Conservation (phyloP, 495 filamentous ascomycete species). For the Immersiella caudata region DNA sequence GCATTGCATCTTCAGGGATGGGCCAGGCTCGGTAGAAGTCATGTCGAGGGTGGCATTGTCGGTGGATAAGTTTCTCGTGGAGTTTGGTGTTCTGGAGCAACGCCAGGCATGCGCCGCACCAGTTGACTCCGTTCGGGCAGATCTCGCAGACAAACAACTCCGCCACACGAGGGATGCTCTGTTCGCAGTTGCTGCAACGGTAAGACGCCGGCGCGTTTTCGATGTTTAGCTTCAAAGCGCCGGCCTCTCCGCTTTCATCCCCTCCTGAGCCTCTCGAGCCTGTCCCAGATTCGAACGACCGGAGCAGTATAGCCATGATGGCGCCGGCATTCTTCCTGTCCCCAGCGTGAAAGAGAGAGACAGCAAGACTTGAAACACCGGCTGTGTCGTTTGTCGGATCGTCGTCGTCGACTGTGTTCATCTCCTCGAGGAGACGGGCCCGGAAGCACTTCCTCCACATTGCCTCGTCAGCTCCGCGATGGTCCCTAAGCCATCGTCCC, state of each 20-base stretch:
- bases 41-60: conserved; percentile 15
- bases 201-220: not conserved
- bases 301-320: conserved; percentile 20
- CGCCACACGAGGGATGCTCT: not conserved
- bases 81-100: not conserved
- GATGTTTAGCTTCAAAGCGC: not conserved
- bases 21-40: conserved; percentile 23
- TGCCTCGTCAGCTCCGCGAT: conserved; percentile 13
- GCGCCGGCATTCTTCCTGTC: conserved; percentile 20
- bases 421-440: conserved; percentile 12
- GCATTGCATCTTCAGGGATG: conserved; percentile 17
- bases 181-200: conserved; percentile 9
- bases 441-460: conserved; percentile 23
- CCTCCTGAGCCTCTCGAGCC: too few relatives aligned
- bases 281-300: not conserved
- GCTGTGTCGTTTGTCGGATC: conserved; percentile 20
- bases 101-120: conserved; percentile 19
- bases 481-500: conserved; percentile 21
- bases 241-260: too few relatives aligned
- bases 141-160: conserved; percentile 22
- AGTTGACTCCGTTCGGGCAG: conserved; percentile 7
- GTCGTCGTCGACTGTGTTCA: conserved; percentile 21
- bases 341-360: conserved; percentile 21
- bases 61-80: not conserved
- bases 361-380: conserved; percentile 13